These are phyloP conservation scores for Neurospora pannonica DNA, from an alignment of 495 filamentous ascomycete species.

Conservation along the genomic window DNA sequence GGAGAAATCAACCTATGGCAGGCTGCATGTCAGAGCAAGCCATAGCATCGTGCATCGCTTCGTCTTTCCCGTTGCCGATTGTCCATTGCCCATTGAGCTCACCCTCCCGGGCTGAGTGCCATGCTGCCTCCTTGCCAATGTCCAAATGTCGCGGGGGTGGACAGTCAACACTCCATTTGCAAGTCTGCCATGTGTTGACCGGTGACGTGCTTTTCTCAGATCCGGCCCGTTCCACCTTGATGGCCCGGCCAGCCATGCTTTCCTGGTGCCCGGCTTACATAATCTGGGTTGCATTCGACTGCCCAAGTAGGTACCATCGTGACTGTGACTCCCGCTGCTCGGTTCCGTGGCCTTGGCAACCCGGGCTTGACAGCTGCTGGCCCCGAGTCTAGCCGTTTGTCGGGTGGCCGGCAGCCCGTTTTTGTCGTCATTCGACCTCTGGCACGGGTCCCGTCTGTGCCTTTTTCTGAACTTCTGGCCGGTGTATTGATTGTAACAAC, in stretches of 20 bases:
- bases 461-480: background rate
- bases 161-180: background rate
- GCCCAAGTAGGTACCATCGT: background rate
- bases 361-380: background rate
- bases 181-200: background rate
- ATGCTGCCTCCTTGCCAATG: background rate
- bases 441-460: background rate
- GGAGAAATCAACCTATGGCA: background rate
- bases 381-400: background rate
- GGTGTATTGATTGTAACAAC: background rate
- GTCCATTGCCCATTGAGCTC: background rate
- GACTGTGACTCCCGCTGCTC: background rate
- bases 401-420: background rate
- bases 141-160: background rate
- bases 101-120: background rate
- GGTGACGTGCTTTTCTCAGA: background rate
- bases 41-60: background rate
- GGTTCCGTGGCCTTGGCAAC: background rate
- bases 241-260: background rate
- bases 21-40: background rate
- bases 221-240: background rate
- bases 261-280: background rate
- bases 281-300: background rate
- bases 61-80: background rate
- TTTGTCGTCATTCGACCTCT: background rate